These are phyloP conservation scores for Salix exigua DNA, from an alignment of 345 rosid genomes.

Conservation along the genomic window DNA sequence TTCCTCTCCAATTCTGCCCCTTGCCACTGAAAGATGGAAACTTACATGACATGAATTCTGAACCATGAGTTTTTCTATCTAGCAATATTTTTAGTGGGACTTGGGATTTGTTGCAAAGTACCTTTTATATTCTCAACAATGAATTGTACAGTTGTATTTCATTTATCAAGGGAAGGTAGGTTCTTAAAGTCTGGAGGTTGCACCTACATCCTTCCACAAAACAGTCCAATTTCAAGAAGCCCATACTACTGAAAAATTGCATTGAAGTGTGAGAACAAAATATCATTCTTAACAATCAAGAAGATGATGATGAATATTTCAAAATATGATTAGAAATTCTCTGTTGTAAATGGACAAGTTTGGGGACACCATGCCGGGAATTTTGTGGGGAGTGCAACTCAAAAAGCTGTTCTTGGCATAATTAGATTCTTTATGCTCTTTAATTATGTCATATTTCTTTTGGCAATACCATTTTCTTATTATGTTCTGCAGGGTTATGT, in stretches of 20 bases:
- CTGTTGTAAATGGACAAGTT: background rate
- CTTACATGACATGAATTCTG: background rate
- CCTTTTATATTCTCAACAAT: background rate
- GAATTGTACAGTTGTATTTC: background rate
- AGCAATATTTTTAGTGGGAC: background rate
- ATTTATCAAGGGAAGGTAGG: background rate
- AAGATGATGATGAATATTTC: background rate
- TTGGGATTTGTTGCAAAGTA: background rate
- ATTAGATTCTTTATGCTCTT: background rate
- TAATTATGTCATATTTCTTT: background rate
- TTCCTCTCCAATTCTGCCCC: background rate
- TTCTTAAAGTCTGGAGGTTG: background rate
- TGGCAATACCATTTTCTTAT: background rate
- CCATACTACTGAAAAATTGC: too few species aligned
- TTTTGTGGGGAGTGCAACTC: background rate
- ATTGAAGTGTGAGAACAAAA: background rate
- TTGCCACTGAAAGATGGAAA: background rate
- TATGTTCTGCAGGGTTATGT: conserved; percentile 69
- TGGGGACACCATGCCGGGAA: background rate
- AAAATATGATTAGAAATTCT: background rate
- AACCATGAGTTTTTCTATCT: background rate
- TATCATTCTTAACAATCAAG: background rate
- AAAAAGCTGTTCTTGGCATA: background rate
- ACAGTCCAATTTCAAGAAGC: background rate
- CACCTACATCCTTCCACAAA: background rate